These are phyloP conservation scores for Pontederia crassipes DNA, from an alignment of 176 grass and related monocot species.

Conservation along the genomic window DNA sequence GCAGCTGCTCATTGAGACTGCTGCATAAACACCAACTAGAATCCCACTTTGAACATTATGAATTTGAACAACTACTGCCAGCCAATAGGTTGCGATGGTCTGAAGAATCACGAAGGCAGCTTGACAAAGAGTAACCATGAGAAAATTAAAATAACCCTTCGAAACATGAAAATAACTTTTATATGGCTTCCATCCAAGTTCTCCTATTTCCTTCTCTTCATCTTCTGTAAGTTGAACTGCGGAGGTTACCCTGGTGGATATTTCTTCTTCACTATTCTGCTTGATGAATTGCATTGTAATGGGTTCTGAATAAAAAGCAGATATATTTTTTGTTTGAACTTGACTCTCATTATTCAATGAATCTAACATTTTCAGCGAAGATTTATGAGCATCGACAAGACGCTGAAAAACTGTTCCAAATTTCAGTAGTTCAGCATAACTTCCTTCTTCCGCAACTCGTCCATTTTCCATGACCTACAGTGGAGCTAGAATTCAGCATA, in stretches of 20 bases:
- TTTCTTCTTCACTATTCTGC: slow-evolving; percentile 45
- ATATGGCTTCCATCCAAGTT: slow-evolving; percentile 92
- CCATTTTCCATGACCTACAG: slow-evolving; percentile 69
- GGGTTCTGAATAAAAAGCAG: slow-evolving; percentile 8
- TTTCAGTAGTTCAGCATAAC: slow-evolving; percentile 52
- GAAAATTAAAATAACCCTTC: slow-evolving; percentile 37
- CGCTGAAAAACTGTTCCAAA: slow-evolving; percentile 73
- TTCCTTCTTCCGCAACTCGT: slow-evolving; percentile 56
- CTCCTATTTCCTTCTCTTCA: slow-evolving; percentile 56
- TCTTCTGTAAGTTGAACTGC: slow-evolving; percentile 63
- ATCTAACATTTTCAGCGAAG: slow-evolving; percentile 54
- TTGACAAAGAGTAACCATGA: slow-evolving; percentile 28
- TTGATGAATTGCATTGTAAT: slow-evolving; percentile 14
- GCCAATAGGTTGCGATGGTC: slow-evolving; percentile 64
- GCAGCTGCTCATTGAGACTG: slow-evolving; percentile 49
- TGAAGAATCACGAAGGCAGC: slow-evolving; percentile 38
- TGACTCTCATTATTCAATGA: slow-evolving; percentile 25
- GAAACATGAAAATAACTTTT: slow-evolving; percentile 60
- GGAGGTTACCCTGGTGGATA: slow-evolving; percentile 23
- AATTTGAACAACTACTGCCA: slow-evolving; percentile 62
- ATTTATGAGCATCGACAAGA: slow-evolving; percentile 63
- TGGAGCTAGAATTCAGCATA: slow-evolving; percentile 8
- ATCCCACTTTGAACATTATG: slow-evolving; percentile 33
- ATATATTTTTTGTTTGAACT: slow-evolving; percentile 12
- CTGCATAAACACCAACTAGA: slow-evolving; percentile 67